Evolutionary conservation across 2,329 filamentous ascomycete species (phyloP), one percentile per base, ranked within the genome.

Genomic region (Phialophora expanda): DNA sequence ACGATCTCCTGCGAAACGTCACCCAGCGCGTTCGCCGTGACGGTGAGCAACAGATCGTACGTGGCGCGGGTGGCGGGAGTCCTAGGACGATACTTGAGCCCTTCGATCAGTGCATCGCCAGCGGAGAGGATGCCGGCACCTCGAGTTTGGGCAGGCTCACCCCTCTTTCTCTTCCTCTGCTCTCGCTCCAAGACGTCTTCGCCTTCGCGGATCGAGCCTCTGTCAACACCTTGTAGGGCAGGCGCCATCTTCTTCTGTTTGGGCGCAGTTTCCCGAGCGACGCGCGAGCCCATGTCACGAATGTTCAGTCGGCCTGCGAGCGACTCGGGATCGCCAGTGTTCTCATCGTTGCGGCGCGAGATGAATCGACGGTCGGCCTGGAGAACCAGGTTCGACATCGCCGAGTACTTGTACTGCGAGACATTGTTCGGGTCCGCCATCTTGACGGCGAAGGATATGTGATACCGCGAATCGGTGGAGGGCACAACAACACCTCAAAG

Each of bases 331-430:
- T 99, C 95, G 74, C 95, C 95, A 59, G 94, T 98, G 70, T 92
- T 89, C 82, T 99, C 96, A 80, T 99, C 94, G 73, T 89, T 93
- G 75, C 93, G 89, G 78, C 95, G 89, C 70, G 92, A 92, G 74
- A 96, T 90, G 78, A 99, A 98, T 74, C 95, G 90, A 82, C 93
- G 90, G 84, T 99, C 95, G 83, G 93, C 93, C 91, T 99, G 95
- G 87, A 99, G 92, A 78, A 99, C 95, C 92, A 99, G 90, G 88
- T 99, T 99, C 83, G 95, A 99, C 95, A 99, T 98, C 80, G 92
- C 93, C 88, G 93, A 93, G 87, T 97, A 97, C 82, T 97, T 97
- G 87, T 96, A 97, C 82, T 97, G 93, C 80, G 92, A 93, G 75
- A 96, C 91, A 90, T 95, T 82, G 75, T 86, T 84, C 70, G 83